Conservation (phyloP, 2,329 filamentous ascomycete genomes). For the Epichloe gansuensis region DNA sequence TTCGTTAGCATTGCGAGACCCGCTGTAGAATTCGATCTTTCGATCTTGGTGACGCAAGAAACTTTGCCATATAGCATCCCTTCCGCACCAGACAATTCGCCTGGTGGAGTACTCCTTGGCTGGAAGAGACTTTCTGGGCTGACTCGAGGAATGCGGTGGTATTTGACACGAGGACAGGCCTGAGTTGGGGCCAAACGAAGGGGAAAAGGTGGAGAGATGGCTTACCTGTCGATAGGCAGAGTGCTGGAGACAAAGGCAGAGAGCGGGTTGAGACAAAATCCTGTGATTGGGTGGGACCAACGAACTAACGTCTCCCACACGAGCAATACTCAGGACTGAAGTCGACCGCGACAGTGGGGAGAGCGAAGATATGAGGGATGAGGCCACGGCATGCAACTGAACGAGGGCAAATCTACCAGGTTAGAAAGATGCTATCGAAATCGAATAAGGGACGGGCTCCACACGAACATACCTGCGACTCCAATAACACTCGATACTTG, state of each 20-base stretch:
- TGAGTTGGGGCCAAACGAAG: not conserved
- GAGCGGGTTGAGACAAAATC: slow-evolving; percentile 33
- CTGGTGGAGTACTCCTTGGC: slow-evolving; percentile 16
- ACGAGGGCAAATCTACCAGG: slow-evolving; percentile 8
- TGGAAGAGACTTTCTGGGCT: slow-evolving; percentile 13
- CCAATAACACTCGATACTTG: not conserved
- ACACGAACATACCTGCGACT: slow-evolving; percentile 16
- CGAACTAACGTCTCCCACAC: slow-evolving; percentile 54
- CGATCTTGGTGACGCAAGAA: slow-evolving; percentile 14
- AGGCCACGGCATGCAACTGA: slow-evolving; percentile 26
- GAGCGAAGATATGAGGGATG: slow-evolving; percentile 21
- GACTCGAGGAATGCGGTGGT: slow-evolving; percentile 15
- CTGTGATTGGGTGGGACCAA: slow-evolving; percentile 42
- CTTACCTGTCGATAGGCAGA: slow-evolving; percentile 40
- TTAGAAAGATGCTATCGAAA: slow-evolving; percentile 8
- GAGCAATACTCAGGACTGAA: slow-evolving; percentile 30
- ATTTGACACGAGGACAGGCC: slow-evolving; percentile 11
- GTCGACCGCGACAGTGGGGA: slow-evolving; percentile 32
- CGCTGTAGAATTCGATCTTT: slow-evolving; percentile 5
- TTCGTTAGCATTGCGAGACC: slow-evolving; percentile 20
- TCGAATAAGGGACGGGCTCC: slow-evolving; percentile 6
- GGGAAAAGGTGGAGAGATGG: slow-evolving; percentile 16
- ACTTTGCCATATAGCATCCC: slow-evolving; percentile 9
- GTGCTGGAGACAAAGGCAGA: slow-evolving; percentile 24
- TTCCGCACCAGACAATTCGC: slow-evolving; percentile 5